These are phyloP conservation scores for Candida pseudoglaebosa DNA, from an alignment of 805 yeast genomes.

Conservation along the genomic window DNA sequence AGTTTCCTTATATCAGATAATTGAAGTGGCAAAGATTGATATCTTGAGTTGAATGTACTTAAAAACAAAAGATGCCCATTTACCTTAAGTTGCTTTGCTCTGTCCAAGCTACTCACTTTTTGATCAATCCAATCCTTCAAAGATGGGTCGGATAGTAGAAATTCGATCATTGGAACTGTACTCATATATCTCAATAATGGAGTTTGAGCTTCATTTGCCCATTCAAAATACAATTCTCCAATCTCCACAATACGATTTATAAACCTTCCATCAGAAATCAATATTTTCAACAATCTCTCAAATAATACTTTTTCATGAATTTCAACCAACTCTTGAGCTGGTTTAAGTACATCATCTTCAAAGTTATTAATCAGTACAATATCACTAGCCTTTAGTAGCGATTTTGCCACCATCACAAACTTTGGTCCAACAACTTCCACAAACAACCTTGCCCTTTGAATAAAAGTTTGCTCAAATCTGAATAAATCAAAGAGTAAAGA, in stretches of 20 bases:
- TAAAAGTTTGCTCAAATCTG: constrained; percentile 64
- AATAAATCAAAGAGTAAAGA: constrained; percentile 74
- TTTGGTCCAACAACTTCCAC: constrained; percentile 45
- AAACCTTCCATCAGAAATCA: constrained; percentile 62
- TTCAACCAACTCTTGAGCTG: constrained; percentile 52
- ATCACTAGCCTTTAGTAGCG: constrained; percentile 15
- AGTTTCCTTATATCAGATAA: constrained; percentile 52
- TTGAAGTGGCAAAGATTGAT: constrained; percentile 56
- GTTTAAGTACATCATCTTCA: constrained; percentile 52
- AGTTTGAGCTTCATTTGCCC: constrained; percentile 57
- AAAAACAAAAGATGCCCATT: constrained; percentile 37
- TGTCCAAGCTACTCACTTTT: constrained; percentile 47
- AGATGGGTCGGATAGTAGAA: constrained; percentile 45
- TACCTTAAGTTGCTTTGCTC: constrained; percentile 42
- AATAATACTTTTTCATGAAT: constrained; percentile 53
- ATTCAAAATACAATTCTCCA: constrained; percentile 57
- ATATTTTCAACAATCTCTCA: constrained; percentile 53
- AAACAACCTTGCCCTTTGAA: constrained; percentile 63
- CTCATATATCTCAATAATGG: constrained; percentile 59
- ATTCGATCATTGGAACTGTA: constrained; percentile 56
- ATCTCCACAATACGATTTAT: constrained; percentile 47
- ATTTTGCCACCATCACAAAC: constrained; percentile 28
- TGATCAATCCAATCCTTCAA: constrained; percentile 58
- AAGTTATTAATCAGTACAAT: constrained; percentile 41
- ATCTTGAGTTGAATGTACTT: constrained; percentile 42